Base-by-base conservation (phyloP, 169 alveolate species). In the Eimeria praecox region DNA sequence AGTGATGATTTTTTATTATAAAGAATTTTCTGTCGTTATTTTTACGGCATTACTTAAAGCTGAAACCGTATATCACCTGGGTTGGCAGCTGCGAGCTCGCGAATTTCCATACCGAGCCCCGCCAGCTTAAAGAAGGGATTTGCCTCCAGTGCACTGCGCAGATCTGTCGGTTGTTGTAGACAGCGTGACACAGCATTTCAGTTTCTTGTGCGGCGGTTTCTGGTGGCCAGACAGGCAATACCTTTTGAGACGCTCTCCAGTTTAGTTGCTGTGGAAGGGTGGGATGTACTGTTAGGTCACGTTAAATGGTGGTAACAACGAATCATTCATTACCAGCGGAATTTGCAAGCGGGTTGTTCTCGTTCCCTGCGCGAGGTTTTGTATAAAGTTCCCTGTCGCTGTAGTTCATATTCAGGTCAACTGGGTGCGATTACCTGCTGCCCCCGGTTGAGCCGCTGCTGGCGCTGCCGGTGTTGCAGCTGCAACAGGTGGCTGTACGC, bases 71-170 rank as follows among this genome's bases (percentile, higher is more conserved):
- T n/a, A 90, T 35, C 38, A 77, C 95, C 95, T 20, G 95, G 95
- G 49, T 91, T 91, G 24, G 95, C 85, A 5, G 85, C 16, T 3
- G 95, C 95, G 27, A 91, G 82, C 54, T 91, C 91, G 3, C 95
- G 75, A 18, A 91, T 91, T 49, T 91, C 69, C 95, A 91, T 91
- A 24, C 86, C 64, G 27, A 91, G 62, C 30, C 95, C 95, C 49
- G 95, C 82, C 0, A 91, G 90, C 95, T 91, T 83, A 64, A 91
- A 91, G 59, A 91, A 91, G 12, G 95, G 95, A 66, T 91, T 91
- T 27, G 82, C 38, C 90, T 91, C 44, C 78, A 91, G 40, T 46
- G 95, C 90, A 42, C 75, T 83, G 18, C 42, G 73, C 56, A 90
- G 95, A 22, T 69, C 95, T 90, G 75, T 35, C n/a, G 54, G 82